Evolutionary conservation across 345 rosid genomes (phyloP), one percentile per base, ranked within the genome.

Genomic region (rapeseed (Brassica napus)): DNA sequence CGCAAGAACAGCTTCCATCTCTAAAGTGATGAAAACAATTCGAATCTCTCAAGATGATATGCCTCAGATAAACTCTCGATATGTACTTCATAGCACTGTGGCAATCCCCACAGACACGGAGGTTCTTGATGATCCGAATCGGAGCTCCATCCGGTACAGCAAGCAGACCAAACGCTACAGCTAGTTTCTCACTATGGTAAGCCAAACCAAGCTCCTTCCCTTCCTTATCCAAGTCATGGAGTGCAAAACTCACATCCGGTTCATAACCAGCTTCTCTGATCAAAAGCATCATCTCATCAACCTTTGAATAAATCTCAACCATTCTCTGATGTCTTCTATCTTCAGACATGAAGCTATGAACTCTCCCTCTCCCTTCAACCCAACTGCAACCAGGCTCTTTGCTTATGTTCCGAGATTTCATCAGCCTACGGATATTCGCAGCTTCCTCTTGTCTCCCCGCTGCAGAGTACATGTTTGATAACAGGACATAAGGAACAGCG

Each of bases 381-480:
- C 98, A 94, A 85, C 97, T 92, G 76, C 79, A 86, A 4, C 98
- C 98, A 7, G 98, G 94, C 79, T 91, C 98, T 85, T 92, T 92
- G 28, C 18, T 85, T 30, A 94, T 83, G 60, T 90, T 90, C 26
- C 79, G 85, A 24, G 89, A 85, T 82, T 89, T 91, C 98, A 94
- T 91, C 76, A 82, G n/a, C 62, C 80, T 87, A 81, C 98, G 84
- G 64, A 88, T 55, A 69, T 77, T 86, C 6, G 95, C 97, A 60
- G 97, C 95, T 42, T 89, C 92, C 34, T 88, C 93, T 90, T 88
- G 88, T 81, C 86, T 88, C 57, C 94, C 87, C 2, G 84, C 84
- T 52, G 87, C 81, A n/a, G 91, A 87, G 77, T 90, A 92, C 89
- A 89, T 88, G 77, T 89, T 90, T 14, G 91, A 88, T 78, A 92